phyloP scores from a whole-genome alignment of 2,329 filamentous ascomycete species.

The Penicillium crustosum region DNA sequence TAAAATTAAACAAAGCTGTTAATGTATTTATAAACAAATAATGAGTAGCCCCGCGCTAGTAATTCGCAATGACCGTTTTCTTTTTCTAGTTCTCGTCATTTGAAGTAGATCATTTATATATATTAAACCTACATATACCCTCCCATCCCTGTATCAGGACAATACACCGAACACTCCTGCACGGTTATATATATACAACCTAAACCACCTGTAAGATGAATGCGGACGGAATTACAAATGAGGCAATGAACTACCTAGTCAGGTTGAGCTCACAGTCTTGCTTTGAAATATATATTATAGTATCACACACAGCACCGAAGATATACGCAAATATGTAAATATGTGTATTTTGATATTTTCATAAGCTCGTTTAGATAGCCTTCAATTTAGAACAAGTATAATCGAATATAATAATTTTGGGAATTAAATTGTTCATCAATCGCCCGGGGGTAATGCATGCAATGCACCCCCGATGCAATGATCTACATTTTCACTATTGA shows the following conservation, averaged over 20 bases:
- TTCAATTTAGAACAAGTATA: neutral
- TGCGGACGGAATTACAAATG: too few relatives aligned
- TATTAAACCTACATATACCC: neutral
- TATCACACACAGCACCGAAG: neutral
- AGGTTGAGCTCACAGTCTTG: neutral
- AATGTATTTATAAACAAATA: neutral
- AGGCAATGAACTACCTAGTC: too few relatives aligned
- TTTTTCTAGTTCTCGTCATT: neutral
- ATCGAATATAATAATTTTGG: neutral
- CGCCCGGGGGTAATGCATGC: neutral
- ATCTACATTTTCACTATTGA: too few relatives aligned
- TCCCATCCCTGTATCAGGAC: neutral
- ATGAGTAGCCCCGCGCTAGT: neutral
- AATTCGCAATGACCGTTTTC: neutral
- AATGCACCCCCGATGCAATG: too few relatives aligned
- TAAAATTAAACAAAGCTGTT: neutral
- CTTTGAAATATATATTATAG: neutral
- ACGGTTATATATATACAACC: neutral
- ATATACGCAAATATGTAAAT: too few relatives aligned
- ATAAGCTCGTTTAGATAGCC: neutral
- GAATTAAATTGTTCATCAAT: neutral
- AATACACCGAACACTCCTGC: neutral
- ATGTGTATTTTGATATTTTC: neutral
- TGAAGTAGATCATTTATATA: neutral
- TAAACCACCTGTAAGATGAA: neutral